These are phyloP conservation scores for Meira miltonrushii DNA, from an alignment of 1,284 basidiomycete genomes.

Conservation along the genomic window DNA sequence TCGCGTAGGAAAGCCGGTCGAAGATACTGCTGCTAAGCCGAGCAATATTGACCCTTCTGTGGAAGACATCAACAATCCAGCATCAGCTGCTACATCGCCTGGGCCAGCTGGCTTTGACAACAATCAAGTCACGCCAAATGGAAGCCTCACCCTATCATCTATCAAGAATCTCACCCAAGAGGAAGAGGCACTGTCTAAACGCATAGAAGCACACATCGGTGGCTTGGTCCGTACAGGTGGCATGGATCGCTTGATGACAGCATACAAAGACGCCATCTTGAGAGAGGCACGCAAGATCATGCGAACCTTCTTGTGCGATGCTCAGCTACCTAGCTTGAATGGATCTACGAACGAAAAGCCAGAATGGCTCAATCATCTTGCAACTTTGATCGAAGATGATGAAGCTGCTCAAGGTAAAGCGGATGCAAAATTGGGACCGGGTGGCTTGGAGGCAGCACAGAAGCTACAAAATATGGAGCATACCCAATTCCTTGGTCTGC, in stretches of 20 bases:
- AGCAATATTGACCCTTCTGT: not conserved
- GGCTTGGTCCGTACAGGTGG: constrained; percentile 72
- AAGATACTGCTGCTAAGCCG: constrained; percentile 7
- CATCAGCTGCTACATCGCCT: not conserved
- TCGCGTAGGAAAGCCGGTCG: constrained; percentile 15
- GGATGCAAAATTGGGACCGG: constrained; percentile 7
- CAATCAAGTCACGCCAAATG: not conserved
- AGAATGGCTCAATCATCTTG: constrained; percentile 51
- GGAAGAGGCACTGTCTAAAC: constrained; percentile 57
- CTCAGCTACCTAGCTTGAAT: not conserved
- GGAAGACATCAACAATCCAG: not conserved
- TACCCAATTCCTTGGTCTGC: constrained; percentile 63
- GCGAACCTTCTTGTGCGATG: constrained; percentile 12
- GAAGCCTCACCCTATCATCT: no score
- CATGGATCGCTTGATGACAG: constrained; percentile 64
- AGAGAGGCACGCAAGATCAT: constrained; percentile 62
- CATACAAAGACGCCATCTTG: constrained; percentile 74
- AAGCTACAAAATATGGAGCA: constrained; percentile 68
- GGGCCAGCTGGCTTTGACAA: not conserved
- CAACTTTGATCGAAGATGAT: constrained; percentile 23
- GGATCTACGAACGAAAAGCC: constrained; percentile 10
- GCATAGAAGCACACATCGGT: constrained; percentile 66
- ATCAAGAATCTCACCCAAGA: not conserved
- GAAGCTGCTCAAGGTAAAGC: constrained; percentile 11
- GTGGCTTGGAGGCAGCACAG: constrained; percentile 39